Percentiles rank a stretch among this genome's conserved stretches.
phyloP scores from a whole-genome alignment of 2,329 filamentous ascomycete species.

The Leptosphaerulina australis region DNA sequence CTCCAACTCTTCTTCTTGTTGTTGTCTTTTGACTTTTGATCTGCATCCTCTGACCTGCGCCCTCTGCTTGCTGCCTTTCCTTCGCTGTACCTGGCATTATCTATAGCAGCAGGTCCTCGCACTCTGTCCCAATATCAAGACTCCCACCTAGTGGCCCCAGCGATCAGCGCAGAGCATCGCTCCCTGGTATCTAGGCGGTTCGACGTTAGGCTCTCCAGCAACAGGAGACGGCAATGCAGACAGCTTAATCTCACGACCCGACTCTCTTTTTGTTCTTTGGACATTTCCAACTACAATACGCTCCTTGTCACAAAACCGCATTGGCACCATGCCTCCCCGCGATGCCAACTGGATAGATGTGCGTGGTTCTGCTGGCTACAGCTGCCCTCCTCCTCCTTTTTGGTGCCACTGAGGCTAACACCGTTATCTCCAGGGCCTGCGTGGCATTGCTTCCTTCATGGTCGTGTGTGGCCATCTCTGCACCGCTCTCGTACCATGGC shows the following conservation, averaged over 20 bases:
- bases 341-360: constrained; percentile 50
- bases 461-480: constrained; percentile 53
- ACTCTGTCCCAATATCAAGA: not conserved
- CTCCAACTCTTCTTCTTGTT: not conserved
- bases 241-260: constrained; percentile 4
- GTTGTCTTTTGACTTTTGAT: not conserved
- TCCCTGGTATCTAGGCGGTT: no score
- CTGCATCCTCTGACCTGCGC: not conserved
- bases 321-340: constrained; percentile 41
- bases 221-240: constrained; percentile 18
- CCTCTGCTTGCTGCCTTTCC: not conserved
- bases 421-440: constrained; percentile 45
- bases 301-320: constrained; percentile 8
- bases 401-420: constrained; percentile 32
- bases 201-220: no score
- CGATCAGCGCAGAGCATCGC: not conserved
- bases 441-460: constrained; percentile 51
- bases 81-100: not conserved
- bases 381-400: constrained; percentile 2
- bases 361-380: constrained; percentile 24
- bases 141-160: not conserved
- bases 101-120: not conserved
- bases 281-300: constrained; percentile 16
- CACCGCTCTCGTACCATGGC: constrained; percentile 50
- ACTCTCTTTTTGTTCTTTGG: constrained; percentile 16